These are phyloP conservation scores for Penicillium riverlandense DNA, from an alignment of 495 filamentous ascomycete species.

Conservation along the genomic window DNA sequence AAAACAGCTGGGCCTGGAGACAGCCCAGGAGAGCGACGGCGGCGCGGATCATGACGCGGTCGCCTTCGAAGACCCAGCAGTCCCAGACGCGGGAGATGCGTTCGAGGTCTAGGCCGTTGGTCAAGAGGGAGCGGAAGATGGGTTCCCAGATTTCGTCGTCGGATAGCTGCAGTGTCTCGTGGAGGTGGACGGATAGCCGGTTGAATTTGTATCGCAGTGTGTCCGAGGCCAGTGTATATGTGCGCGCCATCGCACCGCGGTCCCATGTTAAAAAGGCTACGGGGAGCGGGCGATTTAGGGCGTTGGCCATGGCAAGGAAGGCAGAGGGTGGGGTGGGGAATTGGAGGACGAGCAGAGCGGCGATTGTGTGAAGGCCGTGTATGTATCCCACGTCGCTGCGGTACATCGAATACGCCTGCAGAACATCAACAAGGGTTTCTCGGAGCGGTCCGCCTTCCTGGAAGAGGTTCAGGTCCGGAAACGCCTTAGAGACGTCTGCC, in stretches of 20 bases:
- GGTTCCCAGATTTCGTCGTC: constrained; percentile 48
- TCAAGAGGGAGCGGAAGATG: constrained; percentile 52
- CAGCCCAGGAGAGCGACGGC: constrained; percentile 63
- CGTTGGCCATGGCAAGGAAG: constrained; percentile 82
- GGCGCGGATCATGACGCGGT: constrained; percentile 69
- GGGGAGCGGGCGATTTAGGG: constrained; percentile 81
- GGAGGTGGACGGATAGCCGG: constrained; percentile 61
- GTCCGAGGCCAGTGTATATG: constrained; percentile 63
- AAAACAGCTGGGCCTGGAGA: constrained; percentile 57
- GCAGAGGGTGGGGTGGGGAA: constrained; percentile 61
- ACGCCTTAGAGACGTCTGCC: constrained; percentile 63
- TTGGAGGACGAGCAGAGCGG: constrained; percentile 79
- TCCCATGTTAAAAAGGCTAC: constrained; percentile 83
- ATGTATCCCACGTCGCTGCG: constrained; percentile 89
- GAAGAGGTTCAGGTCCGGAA: constrained; percentile 79
- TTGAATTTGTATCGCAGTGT: constrained; percentile 68
- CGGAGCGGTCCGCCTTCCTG: constrained; percentile 71
- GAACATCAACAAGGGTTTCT: constrained; percentile 66
- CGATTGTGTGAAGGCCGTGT: constrained; percentile 78
- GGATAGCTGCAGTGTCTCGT: constrained; percentile 34
- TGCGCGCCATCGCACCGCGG: constrained; percentile 59
- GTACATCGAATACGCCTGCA: constrained; percentile 90
- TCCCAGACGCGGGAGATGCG: constrained; percentile 80
- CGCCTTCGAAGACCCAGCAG: constrained; percentile 90
- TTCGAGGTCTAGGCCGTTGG: constrained; percentile 58